These are phyloP conservation scores for Skeletonema grethae DNA, from an alignment of 108 stramenopile species.

Conservation along the genomic window DNA sequence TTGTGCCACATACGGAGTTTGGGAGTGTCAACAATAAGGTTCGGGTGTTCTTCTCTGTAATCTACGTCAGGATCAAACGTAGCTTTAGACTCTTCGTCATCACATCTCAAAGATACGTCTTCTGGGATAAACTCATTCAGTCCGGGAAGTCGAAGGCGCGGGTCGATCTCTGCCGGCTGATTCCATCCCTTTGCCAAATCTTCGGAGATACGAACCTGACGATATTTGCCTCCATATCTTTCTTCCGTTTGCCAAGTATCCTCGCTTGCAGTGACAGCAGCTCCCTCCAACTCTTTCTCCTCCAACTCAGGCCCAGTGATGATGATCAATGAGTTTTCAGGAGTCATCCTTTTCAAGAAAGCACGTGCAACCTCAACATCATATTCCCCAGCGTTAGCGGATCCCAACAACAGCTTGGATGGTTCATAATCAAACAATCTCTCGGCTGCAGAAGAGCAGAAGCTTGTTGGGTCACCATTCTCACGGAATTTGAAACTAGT, in stretches of 20 bases:
- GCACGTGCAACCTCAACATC: conserved; percentile 62
- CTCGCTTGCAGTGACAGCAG: conserved; percentile 21
- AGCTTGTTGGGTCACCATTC: conserved; percentile 82
- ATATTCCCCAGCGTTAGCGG: conserved; percentile 53
- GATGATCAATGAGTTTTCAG: conserved; percentile 73
- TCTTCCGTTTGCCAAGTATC: conserved; percentile 68
- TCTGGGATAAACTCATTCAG: conserved; percentile 82
- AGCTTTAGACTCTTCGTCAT: conserved; percentile 45
- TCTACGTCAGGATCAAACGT: conserved; percentile 47
- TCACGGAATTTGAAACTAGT: conserved; percentile 80
- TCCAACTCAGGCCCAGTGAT: conserved; percentile 62
- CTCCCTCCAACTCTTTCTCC: conserved; percentile 38
- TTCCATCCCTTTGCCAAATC: conserved; percentile 70
- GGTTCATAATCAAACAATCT: conserved; percentile 70
- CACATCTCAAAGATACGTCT: conserved; percentile 80
- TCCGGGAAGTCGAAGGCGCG: conserved; percentile 67
- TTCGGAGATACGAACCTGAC: conserved; percentile 43
- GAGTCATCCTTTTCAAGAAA: conserved; percentile 75
- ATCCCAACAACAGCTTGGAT: conserved; percentile 57
- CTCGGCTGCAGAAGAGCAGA: conserved; percentile 77
- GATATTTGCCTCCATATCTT: conserved; percentile 92
- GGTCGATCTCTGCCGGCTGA: conserved; percentile 52
- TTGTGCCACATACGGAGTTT: conserved; percentile 83
- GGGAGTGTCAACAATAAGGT: conserved; percentile 55
- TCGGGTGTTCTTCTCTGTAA: conserved; percentile 50